Percentiles rank a stretch among this genome's conserved stretches.
Conservation (phyloP, 106 monocot genomes). For the Dioscorea dumetorum region DNA sequence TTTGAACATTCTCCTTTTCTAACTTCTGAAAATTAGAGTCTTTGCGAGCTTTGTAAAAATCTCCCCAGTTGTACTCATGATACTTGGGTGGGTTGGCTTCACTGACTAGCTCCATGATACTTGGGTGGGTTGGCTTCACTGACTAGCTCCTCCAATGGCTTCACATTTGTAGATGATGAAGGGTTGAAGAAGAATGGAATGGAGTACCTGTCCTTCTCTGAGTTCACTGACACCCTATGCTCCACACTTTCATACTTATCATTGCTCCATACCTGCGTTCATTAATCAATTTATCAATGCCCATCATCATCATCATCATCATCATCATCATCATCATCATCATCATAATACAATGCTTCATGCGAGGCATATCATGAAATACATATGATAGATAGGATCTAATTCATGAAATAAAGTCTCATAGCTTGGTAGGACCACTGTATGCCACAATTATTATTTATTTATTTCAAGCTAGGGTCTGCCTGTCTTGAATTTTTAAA, state of each 20-base stretch:
- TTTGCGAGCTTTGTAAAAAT: conserved; percentile 4
- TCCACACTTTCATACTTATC: conserved; percentile 17
- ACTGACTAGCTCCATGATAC: conserved; percentile 13
- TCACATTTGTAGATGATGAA: neutral
- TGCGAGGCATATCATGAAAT: too few species aligned
- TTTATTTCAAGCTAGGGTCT: too few species aligned
- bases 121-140: neutral
- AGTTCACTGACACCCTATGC: conserved; percentile 15
- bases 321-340: too few species aligned
- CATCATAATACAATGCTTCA: too few species aligned
- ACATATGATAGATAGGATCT: too few species aligned
- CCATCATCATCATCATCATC: too few species aligned
- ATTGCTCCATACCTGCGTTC: conserved; percentile 16
- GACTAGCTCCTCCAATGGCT: conserved; percentile 5
- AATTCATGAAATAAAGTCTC: too few species aligned
- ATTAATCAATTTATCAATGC: too few species aligned
- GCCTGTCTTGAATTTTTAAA: too few species aligned
- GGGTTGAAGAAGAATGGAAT: conserved; percentile 16
- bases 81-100: conserved; percentile 42
- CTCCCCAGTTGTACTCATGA: conserved; percentile 12
- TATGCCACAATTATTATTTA: too few species aligned
- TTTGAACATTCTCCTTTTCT: neutral
- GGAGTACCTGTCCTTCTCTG: conserved; percentile 14
- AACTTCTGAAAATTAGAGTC: conserved; percentile 5
- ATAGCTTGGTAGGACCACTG: too few species aligned